Evolutionary conservation across 495 filamentous ascomycete species (phyloP), one percentile per base, ranked within the genome.

Genomic region (Talaromyces adpressus): DNA sequence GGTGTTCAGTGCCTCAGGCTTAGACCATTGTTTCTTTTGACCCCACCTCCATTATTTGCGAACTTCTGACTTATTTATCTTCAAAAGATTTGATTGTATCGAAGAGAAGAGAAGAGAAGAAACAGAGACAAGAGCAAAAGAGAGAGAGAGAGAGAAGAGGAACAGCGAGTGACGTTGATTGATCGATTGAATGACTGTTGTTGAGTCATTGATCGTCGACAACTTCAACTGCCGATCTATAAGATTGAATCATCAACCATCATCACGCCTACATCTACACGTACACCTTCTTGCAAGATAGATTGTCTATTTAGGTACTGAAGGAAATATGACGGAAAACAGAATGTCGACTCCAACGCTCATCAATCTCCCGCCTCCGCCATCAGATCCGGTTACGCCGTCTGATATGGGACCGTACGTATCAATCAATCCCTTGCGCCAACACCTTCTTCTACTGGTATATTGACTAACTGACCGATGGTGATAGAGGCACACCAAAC

Each of bases 341-440:
- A 65, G 61, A 63, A 72, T 69, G 69, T 57, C 82, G n/a, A 72
- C 73, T 63, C 88, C 87, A 2, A 94, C 89, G 60, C 76, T 95
- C 64, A 91, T 95, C 78, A 91, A 93, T 71, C 83, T 95, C 51
- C 92, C 92, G 32, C 90, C 90, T 62, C 88, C 91, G 54, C 88
- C 89, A 8, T 91, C 90, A 29, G 89, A 91, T 63, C 88, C 91
- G 23, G 89, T 88, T 63, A 97, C 92, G n/a, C 92, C 92, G 29
- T 91, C 89, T 8, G 92, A 96, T 63, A 88, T 91, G 78, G 82
- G 81, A 67, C 91, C 91, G 92, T 95, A 83, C 81, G 91, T 41
- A 52, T 30, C 25, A 27, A 27, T 30, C 58, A 59, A 25, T 59
- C 63, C n/a, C n/a, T 67, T 22, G 59, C 25, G 57, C 20, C 65